Base-by-base conservation (phyloP, 1,284 basidiomycete genomes). In the Marasmius oreades region DNA sequence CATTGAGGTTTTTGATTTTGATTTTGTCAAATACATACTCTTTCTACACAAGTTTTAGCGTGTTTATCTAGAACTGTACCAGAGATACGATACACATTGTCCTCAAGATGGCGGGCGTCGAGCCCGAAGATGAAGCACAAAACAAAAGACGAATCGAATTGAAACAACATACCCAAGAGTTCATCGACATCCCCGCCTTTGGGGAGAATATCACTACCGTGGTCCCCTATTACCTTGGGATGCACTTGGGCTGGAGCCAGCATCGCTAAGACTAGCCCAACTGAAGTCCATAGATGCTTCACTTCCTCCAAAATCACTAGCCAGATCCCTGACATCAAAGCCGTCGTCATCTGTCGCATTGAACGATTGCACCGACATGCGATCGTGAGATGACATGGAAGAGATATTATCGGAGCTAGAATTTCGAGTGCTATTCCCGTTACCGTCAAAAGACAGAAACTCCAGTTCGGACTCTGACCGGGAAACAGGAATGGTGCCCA, bases 281-380 rank as follows among this genome's bases (percentile, higher is more conserved):
- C 47, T 50, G 26, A 26, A 50, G 10, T 18, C 47, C 16, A 31
- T 33, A 10, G 47, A 50, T 11, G 33, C 5, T 31, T 50, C 26
- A 33, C 47, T 50, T 31, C 47, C 47, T 5, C 47, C 47, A 50
- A 50, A 50, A 23, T 50, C 47, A 20, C 47, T 50, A n/a, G n/a
- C 20, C 47, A 33, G 16, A 12, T 50, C 47, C 28, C 47, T 50
- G 4, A 33, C 26, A 33, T 50, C 47, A 20, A 31, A 50, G 12
- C 26, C 47, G 2, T 50, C 39, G n/a, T 42, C 39, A n/a, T 42
- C 39, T 16, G 39, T 42, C 7, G 16, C 39, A 20, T 42, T 20
- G 20, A 42, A 42, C 39, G 39, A 42, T 42, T 20, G n/a, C 20
- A 42, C 14, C 11, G 39, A 42, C 14, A 18, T 20, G 20, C 20